Conservation (phyloP, 805 yeast genomes). For the Wickerhamomyces silvicola region DNA sequence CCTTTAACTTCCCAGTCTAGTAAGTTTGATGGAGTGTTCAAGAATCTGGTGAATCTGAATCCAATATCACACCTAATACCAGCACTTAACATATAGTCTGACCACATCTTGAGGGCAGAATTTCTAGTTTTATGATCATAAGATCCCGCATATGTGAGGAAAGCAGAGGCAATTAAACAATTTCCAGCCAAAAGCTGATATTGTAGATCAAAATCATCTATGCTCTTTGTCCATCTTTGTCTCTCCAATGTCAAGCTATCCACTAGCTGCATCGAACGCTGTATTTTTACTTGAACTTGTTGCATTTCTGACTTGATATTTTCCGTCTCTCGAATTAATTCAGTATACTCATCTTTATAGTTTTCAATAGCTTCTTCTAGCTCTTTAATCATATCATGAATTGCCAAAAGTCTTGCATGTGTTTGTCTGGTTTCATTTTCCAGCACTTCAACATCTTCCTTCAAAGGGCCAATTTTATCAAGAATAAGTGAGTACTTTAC, state of each 20-base stretch:
- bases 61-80: constrained; percentile 35
- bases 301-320: constrained; percentile 65
- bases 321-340: constrained; percentile 74
- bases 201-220: constrained; percentile 41
- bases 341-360: constrained; percentile 65
- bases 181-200: constrained; percentile 54
- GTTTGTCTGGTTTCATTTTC: constrained; percentile 59
- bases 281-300: constrained; percentile 51
- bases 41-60: constrained; percentile 28
- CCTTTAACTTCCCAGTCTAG: constrained; percentile 48
- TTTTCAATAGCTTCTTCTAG: constrained; percentile 59
- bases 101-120: constrained; percentile 30
- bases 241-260: constrained; percentile 62
- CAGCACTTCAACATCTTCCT: constrained; percentile 53
- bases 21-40: constrained; percentile 35
- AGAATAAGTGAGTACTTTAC: constrained; percentile 67
- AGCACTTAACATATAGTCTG: constrained; percentile 25
- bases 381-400: constrained; percentile 76
- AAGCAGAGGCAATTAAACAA: constrained; percentile 56
- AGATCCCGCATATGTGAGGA: constrained; percentile 53
- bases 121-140: constrained; percentile 44
- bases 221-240: constrained; percentile 63
- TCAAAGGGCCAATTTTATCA: constrained; percentile 67
- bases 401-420: constrained; percentile 63
- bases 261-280: constrained; percentile 55